Base-by-base conservation (phyloP, 257 asterid genomes). In the Jacaranda mimosifolia region DNA sequence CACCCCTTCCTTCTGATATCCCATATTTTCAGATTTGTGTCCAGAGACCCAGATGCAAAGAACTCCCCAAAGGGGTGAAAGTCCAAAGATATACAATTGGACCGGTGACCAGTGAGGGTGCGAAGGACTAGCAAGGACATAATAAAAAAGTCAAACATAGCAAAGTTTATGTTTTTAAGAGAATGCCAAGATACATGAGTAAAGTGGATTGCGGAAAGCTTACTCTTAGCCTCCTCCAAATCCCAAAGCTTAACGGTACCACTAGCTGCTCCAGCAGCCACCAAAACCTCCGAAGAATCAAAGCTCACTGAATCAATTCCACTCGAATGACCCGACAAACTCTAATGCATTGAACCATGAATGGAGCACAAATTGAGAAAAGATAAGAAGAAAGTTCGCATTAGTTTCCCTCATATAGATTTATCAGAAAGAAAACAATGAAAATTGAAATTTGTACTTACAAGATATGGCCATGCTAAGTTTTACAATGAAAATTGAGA, bases 171-270 rank as follows among this genome's bases (percentile, higher is more conserved):
- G 69, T n/a, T 69, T 66, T 68, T 53, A 42, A 48, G 52, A 18
- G 60, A 14, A 59, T 46, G 70, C n/a, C 39, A 69, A 70, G 63
- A 74, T 40, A 69, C 36, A 75, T 9, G 59, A n/a, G 77, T 36
- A 68, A 73, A 53, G 36, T 38, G 75, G 40, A 74, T 26, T 46
- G 59, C 65, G 79, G 63, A 58, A 77, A 73, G 73, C 89, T 79
- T 93, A 95, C 99, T 88, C 89, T 93, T 95, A 72, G 98, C 98
- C 89, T 95, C 99, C 88, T 91, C 99, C 81, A 95, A 86, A 86
- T 95, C 99, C 98, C 98, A 95, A 78, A 95, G 97, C 89, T 95
- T 95, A 85, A 95, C 86, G 77, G 99, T 95, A 58, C 99, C 99
- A 83, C 98, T 95, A 43, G 99, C 99, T 80, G 99, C 96, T 71